Base-by-base conservation (phyloP, 2,329 filamentous ascomycete genomes). In the Trichoderma harzianum region DNA sequence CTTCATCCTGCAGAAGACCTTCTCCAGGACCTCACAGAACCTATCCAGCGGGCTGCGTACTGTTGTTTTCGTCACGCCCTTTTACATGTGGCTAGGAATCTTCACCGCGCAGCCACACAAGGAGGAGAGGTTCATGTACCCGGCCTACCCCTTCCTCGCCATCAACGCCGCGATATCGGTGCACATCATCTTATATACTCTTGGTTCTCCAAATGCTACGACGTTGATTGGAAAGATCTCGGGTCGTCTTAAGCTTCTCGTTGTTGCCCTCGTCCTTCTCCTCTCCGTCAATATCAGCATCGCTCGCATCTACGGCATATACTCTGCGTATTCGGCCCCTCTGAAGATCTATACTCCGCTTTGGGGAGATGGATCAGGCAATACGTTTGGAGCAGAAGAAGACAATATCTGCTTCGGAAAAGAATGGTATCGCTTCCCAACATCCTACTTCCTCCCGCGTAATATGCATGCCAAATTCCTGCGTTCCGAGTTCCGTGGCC, bases 71-170 rank as follows among this genome's bases (percentile, higher is more conserved):
- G 85, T 95, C 69, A 83, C 89, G 0, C 96, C 96, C 0, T 97
- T 98, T 81, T 99, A 98, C 80, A 87, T 98, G 78, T 99, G 96
- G 96, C 87, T 99, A 32, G 88, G 83, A 4, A 96, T 98, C 74
- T 98, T 99, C 83, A 95, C 93, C 0, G 80, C 92, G 10, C 96
- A 99, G 79, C 93, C 96, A 18, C 96, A 99, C 83, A 99, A 99
- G 78, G 96, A 99, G 80, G 96, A 99, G 82, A 88, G 96, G 7
- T 99, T 99, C 84, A 98, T 99, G 95, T 99, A 97, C 78, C 96
- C 96, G 0, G 93, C 90, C 2, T 99, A 99, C 78, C 96, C 96
- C 1, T 94, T 95, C 74, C 86, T 99, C 47, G 92, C 93, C 0
- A 86, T 99, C 43, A 98, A 97, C 77, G 95, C 95, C 3, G 93